These are phyloP conservation scores for Limonium bicolor DNA, from an alignment of 148 eudicot species.

Conservation along the genomic window DNA sequence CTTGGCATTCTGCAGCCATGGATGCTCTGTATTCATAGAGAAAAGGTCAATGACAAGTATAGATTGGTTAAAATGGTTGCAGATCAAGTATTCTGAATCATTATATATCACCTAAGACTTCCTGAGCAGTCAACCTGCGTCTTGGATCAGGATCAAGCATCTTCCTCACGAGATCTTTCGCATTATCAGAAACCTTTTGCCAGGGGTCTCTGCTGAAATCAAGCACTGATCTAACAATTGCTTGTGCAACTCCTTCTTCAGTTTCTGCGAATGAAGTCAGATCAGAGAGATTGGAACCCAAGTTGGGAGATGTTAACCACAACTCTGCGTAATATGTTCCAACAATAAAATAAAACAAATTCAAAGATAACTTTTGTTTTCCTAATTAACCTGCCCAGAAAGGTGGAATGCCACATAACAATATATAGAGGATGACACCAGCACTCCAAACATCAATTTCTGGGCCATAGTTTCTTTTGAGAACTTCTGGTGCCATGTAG, in stretches of 20 bases:
- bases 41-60: neutral
- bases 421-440: slow-evolving; percentile 47
- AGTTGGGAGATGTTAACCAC: neutral
- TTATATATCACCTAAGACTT: slow-evolving; percentile 41
- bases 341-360: neutral
- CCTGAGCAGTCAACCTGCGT: slow-evolving; percentile 42
- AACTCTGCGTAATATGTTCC: neutral
- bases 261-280: slow-evolving; percentile 35
- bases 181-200: slow-evolving; percentile 56
- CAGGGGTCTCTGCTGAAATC: slow-evolving; percentile 61
- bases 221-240: slow-evolving; percentile 40
- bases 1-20: slow-evolving; percentile 61
- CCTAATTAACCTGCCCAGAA: slow-evolving; percentile 68
- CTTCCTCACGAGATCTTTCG: slow-evolving; percentile 52
- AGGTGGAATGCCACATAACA: slow-evolving; percentile 49
- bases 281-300: neutral
- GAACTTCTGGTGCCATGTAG: slow-evolving; percentile 59
- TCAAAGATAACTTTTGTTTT: slow-evolving; percentile 3
- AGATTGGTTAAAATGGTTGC: neutral
- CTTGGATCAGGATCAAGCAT: slow-evolving; percentile 61
- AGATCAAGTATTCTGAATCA: neutral
- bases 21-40: slow-evolving; percentile 43
- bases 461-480: slow-evolving; percentile 42
- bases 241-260: slow-evolving; percentile 63
- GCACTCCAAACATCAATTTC: slow-evolving; percentile 58